Percentiles rank a stretch among this genome's conserved stretches.
These are phyloP conservation scores for Chlorella ohadii DNA, from an alignment of 139 green algal species.

Conservation along the genomic window DNA sequence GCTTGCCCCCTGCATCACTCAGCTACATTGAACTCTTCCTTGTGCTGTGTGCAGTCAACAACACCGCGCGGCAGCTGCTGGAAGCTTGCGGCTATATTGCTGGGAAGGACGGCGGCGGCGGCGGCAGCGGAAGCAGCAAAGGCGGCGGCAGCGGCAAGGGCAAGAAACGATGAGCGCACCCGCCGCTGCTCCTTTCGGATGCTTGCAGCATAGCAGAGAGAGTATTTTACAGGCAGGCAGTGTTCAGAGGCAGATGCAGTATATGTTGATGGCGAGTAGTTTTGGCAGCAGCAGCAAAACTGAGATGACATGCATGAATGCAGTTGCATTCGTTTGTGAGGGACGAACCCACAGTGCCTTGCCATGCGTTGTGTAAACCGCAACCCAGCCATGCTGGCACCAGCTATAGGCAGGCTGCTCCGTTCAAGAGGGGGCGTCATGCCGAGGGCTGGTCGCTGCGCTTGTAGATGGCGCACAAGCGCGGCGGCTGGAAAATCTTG, in stretches of 20 bases:
- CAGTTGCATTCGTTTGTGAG: too few relatives aligned
- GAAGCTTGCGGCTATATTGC: conserved; percentile 55
- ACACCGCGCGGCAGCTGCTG: conserved; percentile 80
- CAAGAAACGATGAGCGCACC: conserved; percentile 17
- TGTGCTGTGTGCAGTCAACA: conserved; percentile 69
- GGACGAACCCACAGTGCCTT: too few relatives aligned
- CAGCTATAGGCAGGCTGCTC: too few relatives aligned
- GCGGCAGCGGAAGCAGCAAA: neutral
- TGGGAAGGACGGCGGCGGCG: conserved; percentile 10
- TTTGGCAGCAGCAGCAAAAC: too few relatives aligned
- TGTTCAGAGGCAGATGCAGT: too few relatives aligned
- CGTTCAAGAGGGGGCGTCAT: too few relatives aligned
- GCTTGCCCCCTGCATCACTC: too few relatives aligned
- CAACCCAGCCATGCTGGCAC: too few relatives aligned
- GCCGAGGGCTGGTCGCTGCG: neutral
- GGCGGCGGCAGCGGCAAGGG: conserved; percentile 19
- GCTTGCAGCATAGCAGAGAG: neutral
- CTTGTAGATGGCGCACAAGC: conserved; percentile 38
- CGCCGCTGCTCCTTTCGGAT: neutral
- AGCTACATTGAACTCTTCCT: too few relatives aligned
- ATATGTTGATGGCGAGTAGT: too few relatives aligned
- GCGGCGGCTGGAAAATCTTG: conserved; percentile 29
- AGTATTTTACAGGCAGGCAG: neutral
- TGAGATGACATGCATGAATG: too few relatives aligned
- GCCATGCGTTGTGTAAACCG: neutral